A percentile compares a stretch with the other conserved stretches of the same genome.
Conservation (phyloP, 495 filamentous ascomycete genomes). For the Astrocystis sublimbata region DNA sequence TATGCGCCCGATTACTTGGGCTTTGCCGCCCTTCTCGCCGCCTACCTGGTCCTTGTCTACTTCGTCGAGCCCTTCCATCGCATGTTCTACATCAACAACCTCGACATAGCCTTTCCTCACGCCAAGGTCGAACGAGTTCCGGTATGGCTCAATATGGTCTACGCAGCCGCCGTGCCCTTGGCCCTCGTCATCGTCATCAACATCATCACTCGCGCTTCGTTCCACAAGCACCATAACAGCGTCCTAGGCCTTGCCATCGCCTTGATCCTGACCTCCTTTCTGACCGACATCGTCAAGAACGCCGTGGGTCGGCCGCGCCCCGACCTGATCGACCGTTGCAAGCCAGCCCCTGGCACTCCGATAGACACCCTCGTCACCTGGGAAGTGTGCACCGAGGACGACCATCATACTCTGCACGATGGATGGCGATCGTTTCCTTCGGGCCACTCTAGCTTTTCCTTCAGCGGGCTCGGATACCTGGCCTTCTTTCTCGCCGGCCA, state of each 20-base stretch:
- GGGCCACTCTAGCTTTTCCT: constrained; percentile 85
- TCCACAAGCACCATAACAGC: constrained; percentile 85
- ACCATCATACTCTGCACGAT: constrained; percentile 80
- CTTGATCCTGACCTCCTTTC: constrained; percentile 72
- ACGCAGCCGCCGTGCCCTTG: constrained; percentile 71
- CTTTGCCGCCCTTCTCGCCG: constrained; percentile 64
- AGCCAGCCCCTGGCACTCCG: constrained; percentile 65
- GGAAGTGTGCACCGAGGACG: constrained; percentile 76
- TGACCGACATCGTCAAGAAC: constrained; percentile 94
- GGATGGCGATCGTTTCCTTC: constrained; percentile 93
- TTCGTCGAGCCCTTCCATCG: constrained; percentile 86
- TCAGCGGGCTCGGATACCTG: constrained; percentile 81
- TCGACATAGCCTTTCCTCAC: constrained; percentile 81
- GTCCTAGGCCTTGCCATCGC: constrained; percentile 77
- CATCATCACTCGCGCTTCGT: constrained; percentile 54
- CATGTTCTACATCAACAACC: constrained; percentile 79
- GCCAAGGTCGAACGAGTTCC: constrained; percentile 83
- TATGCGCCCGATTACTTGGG: constrained; percentile 89
- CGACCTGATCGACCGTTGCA: constrained; percentile 86
- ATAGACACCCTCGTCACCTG: constrained; percentile 67
- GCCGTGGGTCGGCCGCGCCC: constrained; percentile 86
- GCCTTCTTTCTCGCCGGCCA: constrained; percentile 78
- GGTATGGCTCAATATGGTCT: constrained; percentile 73
- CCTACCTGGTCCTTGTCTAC: constrained; percentile 67
- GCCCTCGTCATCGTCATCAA: constrained; percentile 66